phyloP scores from a whole-genome alignment of 2,329 filamentous ascomycete species.

The Colletotrichum sansevieriae region DNA sequence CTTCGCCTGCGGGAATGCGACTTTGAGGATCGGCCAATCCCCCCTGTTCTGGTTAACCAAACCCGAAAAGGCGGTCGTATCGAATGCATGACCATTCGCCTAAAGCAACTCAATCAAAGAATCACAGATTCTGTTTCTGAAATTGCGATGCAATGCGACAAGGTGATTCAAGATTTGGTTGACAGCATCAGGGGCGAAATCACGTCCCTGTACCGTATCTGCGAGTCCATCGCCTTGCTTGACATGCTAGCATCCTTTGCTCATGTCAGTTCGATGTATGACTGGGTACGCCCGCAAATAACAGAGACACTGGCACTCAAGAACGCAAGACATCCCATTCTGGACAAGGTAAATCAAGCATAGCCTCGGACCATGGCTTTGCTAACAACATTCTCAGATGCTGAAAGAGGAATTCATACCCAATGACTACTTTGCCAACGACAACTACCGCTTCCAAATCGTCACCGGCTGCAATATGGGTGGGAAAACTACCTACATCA shows the following conservation, averaged over 20 bases:
- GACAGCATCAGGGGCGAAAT: conserved; percentile 78
- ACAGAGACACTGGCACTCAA: conserved; percentile 79
- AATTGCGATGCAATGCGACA: conserved; percentile 85
- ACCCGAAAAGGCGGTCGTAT: conserved; percentile 77
- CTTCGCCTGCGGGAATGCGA: conserved; percentile 74
- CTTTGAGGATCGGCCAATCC: conserved; percentile 71
- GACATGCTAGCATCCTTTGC: conserved; percentile 88
- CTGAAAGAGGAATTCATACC: conserved; percentile 76
- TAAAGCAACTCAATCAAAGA: conserved; percentile 84
- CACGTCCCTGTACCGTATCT: conserved; percentile 82
- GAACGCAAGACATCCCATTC: conserved; percentile 81
- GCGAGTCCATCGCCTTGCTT: conserved; percentile 86
- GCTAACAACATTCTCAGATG: neutral
- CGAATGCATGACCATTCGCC: conserved; percentile 87
- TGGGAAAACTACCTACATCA: conserved; percentile 95
- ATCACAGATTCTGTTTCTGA: conserved; percentile 87
- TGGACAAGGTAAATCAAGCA: conserved; percentile 69
- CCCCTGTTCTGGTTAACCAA: conserved; percentile 82
- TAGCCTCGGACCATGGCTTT: neutral
- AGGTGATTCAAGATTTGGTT: conserved; percentile 79
- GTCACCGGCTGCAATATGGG: conserved; percentile 99
- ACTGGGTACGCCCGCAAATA: conserved; percentile 76
- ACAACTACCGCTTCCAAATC: conserved; percentile 87
- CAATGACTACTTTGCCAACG: conserved; percentile 89
- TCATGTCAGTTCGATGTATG: conserved; percentile 74